Base-by-base conservation (phyloP, 192 early-diverging fungal species). In the Gryganskiella cystojenkinii region DNA sequence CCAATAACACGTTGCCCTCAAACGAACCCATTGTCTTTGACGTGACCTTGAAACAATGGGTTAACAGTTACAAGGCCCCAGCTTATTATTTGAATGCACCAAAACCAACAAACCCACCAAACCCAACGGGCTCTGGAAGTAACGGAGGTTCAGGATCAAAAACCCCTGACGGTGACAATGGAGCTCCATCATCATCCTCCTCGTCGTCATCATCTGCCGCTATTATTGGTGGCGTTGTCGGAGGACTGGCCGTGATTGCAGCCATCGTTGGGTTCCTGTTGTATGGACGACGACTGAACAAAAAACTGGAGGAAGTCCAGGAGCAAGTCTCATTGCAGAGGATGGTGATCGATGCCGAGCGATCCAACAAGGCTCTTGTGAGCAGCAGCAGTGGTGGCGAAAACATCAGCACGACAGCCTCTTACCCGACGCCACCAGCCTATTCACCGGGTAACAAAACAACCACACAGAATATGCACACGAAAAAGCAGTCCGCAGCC, bases 271-370 rank as follows among this genome's bases (percentile, higher is more conserved):
- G 59, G 25, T 61, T 61, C n/a, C 19, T 61, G 45, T 4, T 47
- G 0, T 61, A 61, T 43, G 43, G 59, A 49, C 59, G 59, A 45
- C 59, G 59, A 34, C 59, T 46, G 13, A 61, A 46, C 45, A 61
- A 24, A n/a, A 46, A n/a, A 30, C 19, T 61, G 10, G 10, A 49
- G 10, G 59, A 61, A 22, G 30, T 61, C 24, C 19, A 24, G 44
- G 45, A 61, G 20, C 59, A 61, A 10, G 43, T 61, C 4, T 49
- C 44, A 3, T 28, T 11, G 59, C 59, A 61, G 28, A 61, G 45
- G 44, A 61, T 61, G 59, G 27, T 61, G n/a, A 61, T 61, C 25
- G 59, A 61, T 0, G 59, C 59, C 8, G 44, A 61, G 45, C 28
- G 28, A 7, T 61, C 59, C 59, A 61, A 49, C 8, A 19, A 27